Percentiles rank a stretch among this genome's conserved stretches.
phyloP scores from a whole-genome alignment of 805 yeast genomes.

The Cephaloascus albidus region DNA sequence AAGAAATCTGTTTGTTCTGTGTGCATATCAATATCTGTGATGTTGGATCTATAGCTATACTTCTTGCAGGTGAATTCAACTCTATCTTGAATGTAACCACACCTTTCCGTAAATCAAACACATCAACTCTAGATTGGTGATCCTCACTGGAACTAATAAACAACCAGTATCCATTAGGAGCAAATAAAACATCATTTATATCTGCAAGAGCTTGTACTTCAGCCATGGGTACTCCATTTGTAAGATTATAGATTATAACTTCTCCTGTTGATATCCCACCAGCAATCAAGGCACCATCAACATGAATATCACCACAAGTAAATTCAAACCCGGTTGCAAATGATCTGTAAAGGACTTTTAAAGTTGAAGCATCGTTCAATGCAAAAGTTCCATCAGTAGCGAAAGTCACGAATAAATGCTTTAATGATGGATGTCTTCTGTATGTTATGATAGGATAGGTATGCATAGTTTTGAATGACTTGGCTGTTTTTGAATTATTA shows the following conservation, averaged over 20 bases:
- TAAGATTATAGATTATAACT: conserved; percentile 28
- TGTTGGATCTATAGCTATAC: background rate
- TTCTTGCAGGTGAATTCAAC: background rate
- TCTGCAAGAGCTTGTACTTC: conserved; percentile 13
- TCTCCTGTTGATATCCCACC: conserved; percentile 22
- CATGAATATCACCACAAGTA: conserved; percentile 21
- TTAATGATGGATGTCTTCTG: conserved; percentile 22
- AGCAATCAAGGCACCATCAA: conserved; percentile 38
- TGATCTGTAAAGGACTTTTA: conserved; percentile 3
- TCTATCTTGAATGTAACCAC: conserved; percentile 1
- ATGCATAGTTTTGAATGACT: background rate
- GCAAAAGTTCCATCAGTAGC: conserved; percentile 14
- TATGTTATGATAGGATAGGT: conserved; percentile 10
- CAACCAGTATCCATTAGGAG: conserved; percentile 60
- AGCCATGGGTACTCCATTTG: conserved; percentile 25
- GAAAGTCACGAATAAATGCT: conserved; percentile 16
- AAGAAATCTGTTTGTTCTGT: background rate
- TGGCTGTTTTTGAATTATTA: background rate
- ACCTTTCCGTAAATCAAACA: conserved; percentile 42
- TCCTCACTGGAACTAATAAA: conserved; percentile 18
- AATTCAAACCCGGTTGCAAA: conserved; percentile 1
- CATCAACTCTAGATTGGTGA: conserved; percentile 15
- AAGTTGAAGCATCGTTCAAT: conserved; percentile 4
- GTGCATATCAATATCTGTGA: background rate
- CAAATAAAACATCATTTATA: conserved; percentile 35